Percentiles rank a stretch among this genome's conserved stretches.
Evolutionary conservation across 495 filamentous ascomycete species (phyloP).

Genomic region (Penicillium psychrofluorescens): DNA sequence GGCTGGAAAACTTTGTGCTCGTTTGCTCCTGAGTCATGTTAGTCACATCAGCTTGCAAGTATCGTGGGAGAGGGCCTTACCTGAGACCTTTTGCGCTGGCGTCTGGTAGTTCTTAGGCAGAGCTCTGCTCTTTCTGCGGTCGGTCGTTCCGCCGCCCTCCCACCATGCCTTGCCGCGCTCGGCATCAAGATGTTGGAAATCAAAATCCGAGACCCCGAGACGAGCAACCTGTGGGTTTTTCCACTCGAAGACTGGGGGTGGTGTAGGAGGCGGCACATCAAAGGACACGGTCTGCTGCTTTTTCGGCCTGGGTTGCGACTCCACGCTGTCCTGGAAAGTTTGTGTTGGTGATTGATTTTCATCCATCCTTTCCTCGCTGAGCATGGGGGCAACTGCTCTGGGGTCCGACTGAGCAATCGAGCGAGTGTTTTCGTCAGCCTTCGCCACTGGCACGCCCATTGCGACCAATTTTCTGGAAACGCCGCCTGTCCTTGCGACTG

Average conservation of each 20-base stretch:
- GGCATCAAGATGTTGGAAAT: constrained; percentile 34
- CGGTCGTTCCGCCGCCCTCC: constrained; percentile 26
- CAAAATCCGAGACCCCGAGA: constrained; percentile 30
- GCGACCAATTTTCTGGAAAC: constrained; percentile 24
- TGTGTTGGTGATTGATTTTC: constrained; percentile 9
- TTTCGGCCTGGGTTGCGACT: constrained; percentile 28
- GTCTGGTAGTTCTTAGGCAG: constrained; percentile 34
- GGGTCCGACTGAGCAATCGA: constrained; percentile 11
- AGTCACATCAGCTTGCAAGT: constrained; percentile 1
- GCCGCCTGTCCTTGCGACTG: constrained; percentile 14
- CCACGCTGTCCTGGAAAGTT: constrained; percentile 12
- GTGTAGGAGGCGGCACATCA: constrained; percentile 40
- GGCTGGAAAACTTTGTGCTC: constrained; percentile 67
- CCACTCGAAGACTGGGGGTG: constrained; percentile 40
- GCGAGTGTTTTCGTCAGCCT: constrained; percentile 2
- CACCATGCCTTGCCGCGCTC: constrained; percentile 41
- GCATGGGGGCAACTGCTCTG: constrained; percentile 1
- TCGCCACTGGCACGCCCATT: constrained; percentile 15
- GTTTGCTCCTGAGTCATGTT: constrained; percentile 15
- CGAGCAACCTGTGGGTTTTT: constrained; percentile 28
- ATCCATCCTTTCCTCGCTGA: constrained; percentile 10
- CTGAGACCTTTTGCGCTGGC: constrained; percentile 26
- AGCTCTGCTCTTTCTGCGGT: constrained; percentile 36
- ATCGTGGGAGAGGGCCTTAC: constrained; percentile 14
- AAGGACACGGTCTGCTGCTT: constrained; percentile 36